phyloP scores from a whole-genome alignment of 2,329 filamentous ascomycete species.

The Didymella pinodella region DNA sequence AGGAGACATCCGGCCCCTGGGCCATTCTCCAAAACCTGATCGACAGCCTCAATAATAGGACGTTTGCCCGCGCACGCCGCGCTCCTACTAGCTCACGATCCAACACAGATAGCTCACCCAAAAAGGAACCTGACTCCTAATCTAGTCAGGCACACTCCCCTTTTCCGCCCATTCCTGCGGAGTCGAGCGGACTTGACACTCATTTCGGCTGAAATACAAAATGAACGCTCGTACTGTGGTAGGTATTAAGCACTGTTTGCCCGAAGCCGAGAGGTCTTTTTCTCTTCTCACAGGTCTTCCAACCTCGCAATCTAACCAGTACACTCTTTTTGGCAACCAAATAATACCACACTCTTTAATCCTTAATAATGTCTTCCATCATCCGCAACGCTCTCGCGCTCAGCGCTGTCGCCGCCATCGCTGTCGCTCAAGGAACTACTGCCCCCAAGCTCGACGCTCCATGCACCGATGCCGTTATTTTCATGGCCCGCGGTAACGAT shows the following conservation, averaged over 20 bases:
- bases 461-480: conserved; percentile 34
- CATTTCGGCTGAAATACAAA: conserved; percentile 25
- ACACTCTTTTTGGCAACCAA: conserved; percentile 33
- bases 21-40: conserved; percentile 27
- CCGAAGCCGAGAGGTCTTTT: conserved; percentile 29
- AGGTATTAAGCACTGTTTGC: conserved; percentile 25
- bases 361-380: conserved; percentile 39
- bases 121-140: conserved; percentile 29
- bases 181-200: conserved; percentile 20
- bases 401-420: conserved; percentile 36
- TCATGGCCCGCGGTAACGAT: conserved; percentile 37
- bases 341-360: conserved; percentile 34
- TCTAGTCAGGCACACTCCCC: conserved; percentile 32
- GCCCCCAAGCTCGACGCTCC: conserved; percentile 36
- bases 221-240: conserved; percentile 23
- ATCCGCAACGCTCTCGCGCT: conserved; percentile 33
- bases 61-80: conserved; percentile 24
- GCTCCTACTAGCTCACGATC: conserved; percentile 29
- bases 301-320: conserved; percentile 33
- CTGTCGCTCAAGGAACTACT: conserved; percentile 40
- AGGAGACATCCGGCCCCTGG: conserved; percentile 12
- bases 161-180: conserved; percentile 24
- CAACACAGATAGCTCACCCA: conserved; percentile 31
- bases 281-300: conserved; percentile 31
- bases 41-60: conserved; percentile 28